phyloP scores from a whole-genome alignment of 176 grass and related monocot genomes.

The Raddia guianensis region DNA sequence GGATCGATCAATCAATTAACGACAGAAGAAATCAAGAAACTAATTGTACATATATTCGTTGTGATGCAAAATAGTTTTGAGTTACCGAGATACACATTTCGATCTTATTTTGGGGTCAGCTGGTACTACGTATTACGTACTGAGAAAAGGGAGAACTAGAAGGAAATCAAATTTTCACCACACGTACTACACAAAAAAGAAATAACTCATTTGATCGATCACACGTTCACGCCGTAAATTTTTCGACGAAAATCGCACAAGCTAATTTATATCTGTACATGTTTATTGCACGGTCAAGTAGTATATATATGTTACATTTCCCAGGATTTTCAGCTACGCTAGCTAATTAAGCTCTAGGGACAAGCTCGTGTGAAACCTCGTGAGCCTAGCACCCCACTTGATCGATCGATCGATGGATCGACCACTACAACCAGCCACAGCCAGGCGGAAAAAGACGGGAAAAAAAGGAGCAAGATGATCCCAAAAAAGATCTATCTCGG shows the following conservation, averaged over 20 bases:
- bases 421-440: background rate
- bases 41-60: too few relatives aligned
- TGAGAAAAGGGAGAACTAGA: background rate
- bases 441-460: slow-evolving; percentile 9
- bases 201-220: background rate
- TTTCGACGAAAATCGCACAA: background rate
- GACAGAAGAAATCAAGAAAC: too few relatives aligned
- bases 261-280: slow-evolving; percentile 30
- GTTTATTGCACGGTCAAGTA: slow-evolving; percentile 45
- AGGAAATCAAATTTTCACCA: background rate
- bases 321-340: background rate
- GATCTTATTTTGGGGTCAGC: too few relatives aligned
- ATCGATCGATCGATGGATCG: too few relatives aligned
- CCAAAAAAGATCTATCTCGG: slow-evolving; percentile 15
- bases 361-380: background rate
- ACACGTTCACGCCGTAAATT: background rate
- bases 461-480: slow-evolving; percentile 12
- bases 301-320: slow-evolving; percentile 36
- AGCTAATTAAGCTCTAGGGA: background rate
- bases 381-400: slow-evolving; percentile 5
- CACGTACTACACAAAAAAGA: background rate
- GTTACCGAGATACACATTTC: too few relatives aligned
- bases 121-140: background rate
- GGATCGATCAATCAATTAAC: too few relatives aligned
- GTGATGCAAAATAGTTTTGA: too few relatives aligned